Conservation (phyloP, 768 basidiomycete species). For the Kwoniella sp. region DNA sequence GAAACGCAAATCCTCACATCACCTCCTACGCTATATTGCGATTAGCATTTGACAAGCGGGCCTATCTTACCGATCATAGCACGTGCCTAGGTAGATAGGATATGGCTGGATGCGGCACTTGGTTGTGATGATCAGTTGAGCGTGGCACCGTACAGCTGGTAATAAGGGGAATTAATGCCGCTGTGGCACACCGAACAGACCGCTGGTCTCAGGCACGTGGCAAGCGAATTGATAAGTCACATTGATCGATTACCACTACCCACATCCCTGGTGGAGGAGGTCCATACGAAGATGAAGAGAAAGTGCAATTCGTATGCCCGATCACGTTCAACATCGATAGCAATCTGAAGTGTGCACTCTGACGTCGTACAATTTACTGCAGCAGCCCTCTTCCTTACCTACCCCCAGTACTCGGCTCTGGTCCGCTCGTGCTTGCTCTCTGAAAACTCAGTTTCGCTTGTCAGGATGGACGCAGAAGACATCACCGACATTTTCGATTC, state of each 20-base stretch:
- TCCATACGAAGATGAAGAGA: not conserved
- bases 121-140: not conserved
- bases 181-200: slow-evolving; percentile 1
- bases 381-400: no score
- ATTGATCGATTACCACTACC: not conserved
- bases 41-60: not conserved
- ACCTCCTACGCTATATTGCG: not conserved
- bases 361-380: no score
- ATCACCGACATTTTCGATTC: slow-evolving; percentile 45
- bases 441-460: no score
- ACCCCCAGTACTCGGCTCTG: no score
- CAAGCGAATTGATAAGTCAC: no score
- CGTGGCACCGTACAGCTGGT: not conserved
- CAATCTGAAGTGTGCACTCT: no score
- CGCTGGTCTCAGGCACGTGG: not conserved
- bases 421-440: no score
- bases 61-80: not conserved
- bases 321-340: no score
- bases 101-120: not conserved
- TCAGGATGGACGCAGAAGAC: slow-evolving; percentile 30
- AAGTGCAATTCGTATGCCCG: no score
- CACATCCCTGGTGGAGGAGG: not conserved
- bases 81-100: not conserved
- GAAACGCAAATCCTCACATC: slow-evolving; percentile 5
- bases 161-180: not conserved